Evolutionary conservation across 768 basidiomycete species (phyloP).

Genomic region (Tylopilus sp.): DNA sequence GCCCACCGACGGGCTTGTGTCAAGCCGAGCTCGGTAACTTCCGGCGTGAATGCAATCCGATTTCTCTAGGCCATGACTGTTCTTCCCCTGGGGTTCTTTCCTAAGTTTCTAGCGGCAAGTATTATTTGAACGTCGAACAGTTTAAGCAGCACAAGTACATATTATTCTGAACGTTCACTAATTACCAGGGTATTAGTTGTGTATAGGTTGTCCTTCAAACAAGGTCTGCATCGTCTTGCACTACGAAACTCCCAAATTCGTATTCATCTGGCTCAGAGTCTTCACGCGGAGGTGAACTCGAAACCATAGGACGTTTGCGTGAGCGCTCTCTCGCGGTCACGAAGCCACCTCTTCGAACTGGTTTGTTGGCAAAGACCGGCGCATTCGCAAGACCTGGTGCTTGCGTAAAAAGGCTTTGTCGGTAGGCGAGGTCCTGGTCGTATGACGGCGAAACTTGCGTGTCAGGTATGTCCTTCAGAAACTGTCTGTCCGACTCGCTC

Average conservation of each 20-base stretch:
- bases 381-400: conserved; percentile 34
- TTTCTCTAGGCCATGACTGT: too few species aligned
- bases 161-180: not conserved
- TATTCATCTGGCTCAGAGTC: conserved; percentile 62
- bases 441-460: conserved; percentile 73
- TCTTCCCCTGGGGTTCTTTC: too few species aligned
- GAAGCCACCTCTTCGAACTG: conserved; percentile 44
- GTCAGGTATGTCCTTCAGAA: conserved; percentile 57
- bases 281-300: conserved; percentile 61
- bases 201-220: conserved; percentile 28
- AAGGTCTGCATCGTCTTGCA: conserved; percentile 70
- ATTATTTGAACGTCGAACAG: too few species aligned
- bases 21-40: conserved; percentile 12
- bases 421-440: conserved; percentile 68
- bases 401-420: conserved; percentile 72
- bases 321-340: conserved; percentile 31
- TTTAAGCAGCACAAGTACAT: too few species aligned
- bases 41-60: conserved; percentile 9
- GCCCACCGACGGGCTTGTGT: too few species aligned
- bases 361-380: conserved; percentile 56
- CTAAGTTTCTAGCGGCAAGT: too few species aligned
- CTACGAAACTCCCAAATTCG: conserved; percentile 73
- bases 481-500: conserved; percentile 64
- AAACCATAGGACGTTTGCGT: conserved; percentile 32
- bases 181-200: conserved; percentile 2